phyloP scores from a whole-genome alignment of 2,329 filamentous ascomycete species.

The Trichophyton verrucosum region DNA sequence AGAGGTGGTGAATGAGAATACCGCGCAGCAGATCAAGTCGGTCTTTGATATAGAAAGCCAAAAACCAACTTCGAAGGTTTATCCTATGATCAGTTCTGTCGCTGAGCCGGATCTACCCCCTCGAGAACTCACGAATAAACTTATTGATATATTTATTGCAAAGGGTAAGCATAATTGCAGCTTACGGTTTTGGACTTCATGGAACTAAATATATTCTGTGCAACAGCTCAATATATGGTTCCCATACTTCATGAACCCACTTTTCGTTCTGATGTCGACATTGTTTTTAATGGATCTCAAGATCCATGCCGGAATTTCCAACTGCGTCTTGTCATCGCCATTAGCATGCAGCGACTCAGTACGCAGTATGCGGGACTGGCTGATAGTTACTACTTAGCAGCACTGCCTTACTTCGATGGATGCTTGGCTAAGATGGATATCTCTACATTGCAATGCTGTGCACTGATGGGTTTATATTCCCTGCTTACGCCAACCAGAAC shows the following conservation, averaged over 20 bases:
- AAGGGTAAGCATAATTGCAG: constrained; percentile 48
- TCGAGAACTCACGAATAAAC: constrained; percentile 58
- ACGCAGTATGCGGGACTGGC: constrained; percentile 83
- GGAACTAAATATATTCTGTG: background rate
- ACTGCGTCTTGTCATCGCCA: constrained; percentile 81
- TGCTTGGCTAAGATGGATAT: constrained; percentile 81
- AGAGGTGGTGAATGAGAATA: constrained; percentile 71
- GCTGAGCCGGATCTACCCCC: constrained; percentile 66
- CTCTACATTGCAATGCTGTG: constrained; percentile 78
- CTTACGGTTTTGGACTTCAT: background rate
- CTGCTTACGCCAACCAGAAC: constrained; percentile 82
- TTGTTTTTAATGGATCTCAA: constrained; percentile 62
- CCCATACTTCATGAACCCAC: constrained; percentile 75
- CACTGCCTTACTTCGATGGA: constrained; percentile 69
- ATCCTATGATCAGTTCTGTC: constrained; percentile 76
- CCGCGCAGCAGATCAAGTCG: constrained; percentile 55
- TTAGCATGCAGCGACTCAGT: constrained; percentile 85
- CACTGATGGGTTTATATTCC: constrained; percentile 81
- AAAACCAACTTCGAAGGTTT: constrained; percentile 64
- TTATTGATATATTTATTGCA: constrained; percentile 74
- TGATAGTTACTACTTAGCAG: constrained; percentile 87
- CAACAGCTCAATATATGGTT: constrained; percentile 69
- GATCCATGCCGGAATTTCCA: constrained; percentile 82
- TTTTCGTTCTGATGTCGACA: constrained; percentile 63
- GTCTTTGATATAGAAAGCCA: constrained; percentile 53